Conservation (phyloP, 2,329 filamentous ascomycete genomes). For the Fusarium papillatum region DNA sequence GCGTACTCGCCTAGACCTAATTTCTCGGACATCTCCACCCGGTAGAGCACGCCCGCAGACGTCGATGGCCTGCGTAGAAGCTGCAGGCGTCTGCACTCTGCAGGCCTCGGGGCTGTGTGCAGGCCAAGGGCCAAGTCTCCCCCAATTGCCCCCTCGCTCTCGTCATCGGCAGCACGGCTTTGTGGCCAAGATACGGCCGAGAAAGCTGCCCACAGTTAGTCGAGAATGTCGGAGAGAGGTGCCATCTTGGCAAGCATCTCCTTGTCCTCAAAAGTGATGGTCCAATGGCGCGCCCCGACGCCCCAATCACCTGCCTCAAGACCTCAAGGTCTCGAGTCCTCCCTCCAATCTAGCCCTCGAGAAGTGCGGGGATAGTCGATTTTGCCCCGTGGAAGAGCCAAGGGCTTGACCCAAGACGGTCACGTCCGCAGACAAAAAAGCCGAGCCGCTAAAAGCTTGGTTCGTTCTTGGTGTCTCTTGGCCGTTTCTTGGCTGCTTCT, state of each 20-base stretch:
- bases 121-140: slow-evolving; percentile 15
- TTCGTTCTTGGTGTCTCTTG: slow-evolving; percentile 17
- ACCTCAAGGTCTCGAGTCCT: slow-evolving; percentile 8
- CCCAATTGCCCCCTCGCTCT: slow-evolving; percentile 23
- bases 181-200: slow-evolving; percentile 34
- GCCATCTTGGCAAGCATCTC: slow-evolving; percentile 25
- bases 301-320: slow-evolving; percentile 1
- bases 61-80: slow-evolving; percentile 25
- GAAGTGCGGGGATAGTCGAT: slow-evolving; percentile 39
- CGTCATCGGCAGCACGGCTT: slow-evolving; percentile 29
- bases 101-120: slow-evolving; percentile 40
- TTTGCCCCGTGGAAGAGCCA: slow-evolving; percentile 14
- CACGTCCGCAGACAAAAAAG: slow-evolving; percentile 23
- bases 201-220: slow-evolving; percentile 20
- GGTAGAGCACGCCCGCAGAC: slow-evolving; percentile 23
- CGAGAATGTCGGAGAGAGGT: slow-evolving; percentile 29
- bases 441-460: slow-evolving; percentile 43
- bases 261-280: slow-evolving; percentile 10
- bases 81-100: slow-evolving; percentile 18
- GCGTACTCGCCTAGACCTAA: slow-evolving; percentile 27
- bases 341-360: slow-evolving; percentile 30
- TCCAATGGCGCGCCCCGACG: slow-evolving; percentile 30
- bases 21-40: slow-evolving; percentile 33
- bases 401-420: slow-evolving; percentile 1
- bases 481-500: slow-evolving; percentile 27